These are phyloP conservation scores for Vitis labrusca DNA, from an alignment of 164 flowering plant genomes.

Conservation along the genomic window DNA sequence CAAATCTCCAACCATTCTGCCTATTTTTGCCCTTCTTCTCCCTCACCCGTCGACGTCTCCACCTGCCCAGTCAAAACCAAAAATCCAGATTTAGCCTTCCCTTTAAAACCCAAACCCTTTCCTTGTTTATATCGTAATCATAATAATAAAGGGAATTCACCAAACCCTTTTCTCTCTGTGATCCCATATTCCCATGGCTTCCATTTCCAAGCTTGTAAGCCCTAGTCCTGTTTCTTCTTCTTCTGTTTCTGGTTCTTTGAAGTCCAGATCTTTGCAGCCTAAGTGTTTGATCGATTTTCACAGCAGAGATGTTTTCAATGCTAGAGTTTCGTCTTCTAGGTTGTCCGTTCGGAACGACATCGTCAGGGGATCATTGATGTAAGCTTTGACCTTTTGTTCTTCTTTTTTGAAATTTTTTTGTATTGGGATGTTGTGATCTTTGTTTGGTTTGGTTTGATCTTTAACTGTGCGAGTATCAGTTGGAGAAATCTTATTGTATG, in stretches of 20 bases:
- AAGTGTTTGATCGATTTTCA: conserved; percentile 17
- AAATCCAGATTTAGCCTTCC: too few relatives aligned
- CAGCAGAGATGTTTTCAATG: background rate
- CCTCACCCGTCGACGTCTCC: too few relatives aligned
- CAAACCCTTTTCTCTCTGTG: conserved; percentile 5
- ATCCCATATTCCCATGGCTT: conserved; percentile 36
- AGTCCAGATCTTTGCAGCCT: conserved; percentile 23
- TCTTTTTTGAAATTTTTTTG: background rate
- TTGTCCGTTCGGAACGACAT: conserved; percentile 25
- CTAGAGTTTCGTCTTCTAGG: conserved; percentile 29
- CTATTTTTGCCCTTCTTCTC: too few relatives aligned
- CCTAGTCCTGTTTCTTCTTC: conserved; percentile 15
- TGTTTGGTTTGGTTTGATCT: background rate
- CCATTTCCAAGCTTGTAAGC: conserved; percentile 46
- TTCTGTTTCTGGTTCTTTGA: conserved; percentile 15
- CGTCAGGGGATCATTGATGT: conserved; percentile 36
- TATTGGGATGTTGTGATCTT: background rate
- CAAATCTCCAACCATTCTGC: too few relatives aligned
- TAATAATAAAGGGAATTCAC: background rate
- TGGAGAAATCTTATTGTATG: too few relatives aligned
- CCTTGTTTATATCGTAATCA: conserved; percentile 1
- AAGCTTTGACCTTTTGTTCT: conserved; percentile 6
- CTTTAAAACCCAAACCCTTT: background rate
- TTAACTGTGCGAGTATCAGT: too few relatives aligned
- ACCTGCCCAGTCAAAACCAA: too few relatives aligned